These are phyloP conservation scores for Saposhnikovia divaricata DNA, from an alignment of 129 eudicot species.

Conservation along the genomic window DNA sequence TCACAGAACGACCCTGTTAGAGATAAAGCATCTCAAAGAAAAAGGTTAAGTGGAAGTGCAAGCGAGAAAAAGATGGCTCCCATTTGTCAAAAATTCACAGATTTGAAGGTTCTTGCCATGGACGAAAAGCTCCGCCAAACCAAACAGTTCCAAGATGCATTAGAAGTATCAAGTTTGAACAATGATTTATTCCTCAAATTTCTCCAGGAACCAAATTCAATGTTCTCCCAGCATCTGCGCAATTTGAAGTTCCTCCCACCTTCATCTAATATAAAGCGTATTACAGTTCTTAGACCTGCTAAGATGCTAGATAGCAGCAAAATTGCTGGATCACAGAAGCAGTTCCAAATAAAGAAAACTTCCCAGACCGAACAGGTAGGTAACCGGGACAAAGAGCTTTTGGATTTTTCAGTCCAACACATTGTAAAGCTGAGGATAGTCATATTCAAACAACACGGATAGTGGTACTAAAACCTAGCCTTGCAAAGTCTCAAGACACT, in stretches of 20 bases:
- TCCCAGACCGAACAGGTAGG: slow-evolving; percentile 18
- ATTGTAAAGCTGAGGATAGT: slow-evolving; percentile 37
- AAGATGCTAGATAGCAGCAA: slow-evolving; percentile 43
- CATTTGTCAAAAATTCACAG: slow-evolving; percentile 77
- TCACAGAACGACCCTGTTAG: slow-evolving; percentile 25
- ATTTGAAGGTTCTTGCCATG: slow-evolving; percentile 74
- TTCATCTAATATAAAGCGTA: slow-evolving; percentile 66
- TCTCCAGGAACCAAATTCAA: slow-evolving; percentile 77
- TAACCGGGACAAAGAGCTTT: slow-evolving; percentile 29
- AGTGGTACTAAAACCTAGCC: slow-evolving; percentile 80
- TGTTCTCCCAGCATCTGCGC: slow-evolving; percentile 49
- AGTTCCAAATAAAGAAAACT: slow-evolving; percentile 29
- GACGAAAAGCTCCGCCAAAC: slow-evolving; percentile 81
- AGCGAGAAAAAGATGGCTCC: slow-evolving; percentile 69
- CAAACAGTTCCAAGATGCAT: slow-evolving; percentile 88
- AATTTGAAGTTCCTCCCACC: slow-evolving; percentile 41
- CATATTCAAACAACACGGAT: slow-evolving; percentile 68
- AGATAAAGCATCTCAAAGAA: slow-evolving; percentile 51
- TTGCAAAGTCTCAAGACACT: slow-evolving; percentile 40
- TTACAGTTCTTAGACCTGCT: slow-evolving; percentile 88
- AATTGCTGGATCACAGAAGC: slow-evolving; percentile 30
- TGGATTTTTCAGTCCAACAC: slow-evolving; percentile 35
- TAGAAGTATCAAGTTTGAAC: slow-evolving; percentile 74
- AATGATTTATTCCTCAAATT: slow-evolving; percentile 70
- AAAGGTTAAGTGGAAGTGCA: slow-evolving; percentile 28